A percentile compares a stretch with the other conserved stretches of the same genome.
These are phyloP conservation scores for Phytophthora hybrid DNA, from an alignment of 352 stramenopile species.

Conservation along the genomic window DNA sequence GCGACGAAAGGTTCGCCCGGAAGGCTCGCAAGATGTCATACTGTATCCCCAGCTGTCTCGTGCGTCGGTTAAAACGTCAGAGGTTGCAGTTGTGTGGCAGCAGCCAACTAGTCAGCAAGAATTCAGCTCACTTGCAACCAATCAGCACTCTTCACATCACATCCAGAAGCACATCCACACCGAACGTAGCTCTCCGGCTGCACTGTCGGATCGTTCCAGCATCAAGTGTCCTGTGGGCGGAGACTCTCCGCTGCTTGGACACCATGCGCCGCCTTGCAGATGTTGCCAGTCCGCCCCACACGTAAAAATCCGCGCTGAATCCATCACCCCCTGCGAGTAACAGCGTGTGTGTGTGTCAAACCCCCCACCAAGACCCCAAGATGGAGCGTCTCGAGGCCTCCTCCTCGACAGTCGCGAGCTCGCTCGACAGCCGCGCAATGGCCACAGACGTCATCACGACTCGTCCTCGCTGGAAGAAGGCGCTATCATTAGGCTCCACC, in stretches of 20 bases:
- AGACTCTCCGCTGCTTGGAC: constrained; percentile 1
- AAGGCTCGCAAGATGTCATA: not conserved
- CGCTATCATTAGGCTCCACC: constrained; percentile 33
- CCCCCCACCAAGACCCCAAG: not conserved
- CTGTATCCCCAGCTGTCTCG: not conserved
- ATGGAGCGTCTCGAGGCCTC: constrained; percentile 28
- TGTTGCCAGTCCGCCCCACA: constrained; percentile 22
- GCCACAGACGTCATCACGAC: not conserved
- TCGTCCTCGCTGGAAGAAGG: constrained; percentile 40
- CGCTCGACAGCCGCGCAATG: constrained; percentile 21
- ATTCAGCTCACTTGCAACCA: constrained; percentile 12
- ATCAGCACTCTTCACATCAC: constrained; percentile 10
- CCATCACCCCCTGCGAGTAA: constrained; percentile 8
- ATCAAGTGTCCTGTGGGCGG: not conserved
- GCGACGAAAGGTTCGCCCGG: not conserved
- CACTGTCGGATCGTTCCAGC: not conserved
- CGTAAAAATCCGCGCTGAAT: constrained; percentile 31
- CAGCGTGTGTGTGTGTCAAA: constrained; percentile 14
- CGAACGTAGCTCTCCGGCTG: constrained; percentile 6
- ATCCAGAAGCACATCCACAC: constrained; percentile 10
- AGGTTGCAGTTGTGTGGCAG: constrained; percentile 31
- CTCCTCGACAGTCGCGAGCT: constrained; percentile 29
- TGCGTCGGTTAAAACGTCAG: not conserved
- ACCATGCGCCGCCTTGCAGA: constrained; percentile 4
- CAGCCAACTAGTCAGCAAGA: constrained; percentile 18